phyloP scores from a whole-genome alignment of 169 alveolate species.

The Sarcocystis neurona region DNA sequence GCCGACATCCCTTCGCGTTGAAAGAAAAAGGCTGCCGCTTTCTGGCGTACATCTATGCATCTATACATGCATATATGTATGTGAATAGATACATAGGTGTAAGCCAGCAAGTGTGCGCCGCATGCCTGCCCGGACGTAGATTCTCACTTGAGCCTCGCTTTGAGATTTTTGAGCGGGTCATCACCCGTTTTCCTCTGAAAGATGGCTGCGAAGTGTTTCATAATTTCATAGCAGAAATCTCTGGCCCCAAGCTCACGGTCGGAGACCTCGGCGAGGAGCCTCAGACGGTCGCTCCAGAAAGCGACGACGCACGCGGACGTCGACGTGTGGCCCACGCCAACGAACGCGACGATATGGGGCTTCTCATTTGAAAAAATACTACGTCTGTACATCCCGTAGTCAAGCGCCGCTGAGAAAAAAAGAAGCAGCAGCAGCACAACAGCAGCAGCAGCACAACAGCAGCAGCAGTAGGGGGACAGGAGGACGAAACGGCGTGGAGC shows the following conservation, averaged over 20 bases:
- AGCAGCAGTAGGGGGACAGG: no score
- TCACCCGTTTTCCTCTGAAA: conserved; percentile 86
- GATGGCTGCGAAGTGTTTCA: conserved; percentile 85
- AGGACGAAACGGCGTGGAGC: no score
- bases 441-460: background rate
- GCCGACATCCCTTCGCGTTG: no score
- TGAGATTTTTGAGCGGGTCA: conserved; percentile 87
- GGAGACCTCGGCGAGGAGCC: conserved; percentile 89
- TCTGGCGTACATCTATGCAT: no score
- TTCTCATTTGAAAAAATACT: conserved; percentile 77
- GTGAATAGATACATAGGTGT: no score
- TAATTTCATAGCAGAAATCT: conserved; percentile 89
- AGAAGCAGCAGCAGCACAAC: background rate
- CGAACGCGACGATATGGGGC: conserved; percentile 91
- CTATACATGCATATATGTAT: no score
- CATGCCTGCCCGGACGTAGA: no score
- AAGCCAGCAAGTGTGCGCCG: no score
- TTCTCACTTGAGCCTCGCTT: conserved; percentile 87
- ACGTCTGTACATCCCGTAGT: conserved; percentile 96
- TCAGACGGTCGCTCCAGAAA: conserved; percentile 75
- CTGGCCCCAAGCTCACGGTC: conserved; percentile 96
- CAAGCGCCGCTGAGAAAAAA: conserved; percentile 84
- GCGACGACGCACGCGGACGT: conserved; percentile 94
- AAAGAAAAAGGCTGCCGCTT: no score
- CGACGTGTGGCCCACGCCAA: conserved; percentile 52